A percentile compares a stretch with the other conserved stretches of the same genome.
phyloP scores from a whole-genome alignment of 2,329 filamentous ascomycete species.

The Cercospora zeina region DNA sequence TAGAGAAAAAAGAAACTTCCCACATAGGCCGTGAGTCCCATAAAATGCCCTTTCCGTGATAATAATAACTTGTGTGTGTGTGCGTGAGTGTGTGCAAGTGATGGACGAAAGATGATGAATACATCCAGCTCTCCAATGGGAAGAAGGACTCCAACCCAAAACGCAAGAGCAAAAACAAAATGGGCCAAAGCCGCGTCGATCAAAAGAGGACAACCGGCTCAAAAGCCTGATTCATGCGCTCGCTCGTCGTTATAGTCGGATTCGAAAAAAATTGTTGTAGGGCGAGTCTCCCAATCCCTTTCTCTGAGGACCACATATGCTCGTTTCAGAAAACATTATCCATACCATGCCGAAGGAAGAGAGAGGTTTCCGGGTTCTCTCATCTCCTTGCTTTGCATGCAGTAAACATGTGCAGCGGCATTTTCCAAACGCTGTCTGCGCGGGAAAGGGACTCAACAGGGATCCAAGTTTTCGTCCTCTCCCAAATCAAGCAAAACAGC shows the following conservation, averaged over 20 bases:
- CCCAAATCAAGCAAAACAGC: neutral
- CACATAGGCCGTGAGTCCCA: neutral
- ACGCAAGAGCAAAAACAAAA: too few relatives aligned
- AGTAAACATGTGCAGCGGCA: neutral
- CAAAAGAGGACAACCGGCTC: neutral
- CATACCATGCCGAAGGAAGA: neutral
- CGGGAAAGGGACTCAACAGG: neutral
- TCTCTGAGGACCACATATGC: too few relatives aligned
- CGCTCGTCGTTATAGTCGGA: neutral
- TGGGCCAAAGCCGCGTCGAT: neutral
- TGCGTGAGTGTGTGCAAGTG: neutral
- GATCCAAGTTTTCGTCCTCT: neutral
- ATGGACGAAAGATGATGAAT: neutral
- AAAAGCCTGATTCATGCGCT: neutral
- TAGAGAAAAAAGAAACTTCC: neutral
- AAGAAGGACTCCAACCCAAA: neutral
- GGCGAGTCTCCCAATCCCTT: too few relatives aligned
- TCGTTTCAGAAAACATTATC: too few relatives aligned
- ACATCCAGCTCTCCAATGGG: neutral
- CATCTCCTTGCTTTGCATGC: neutral
- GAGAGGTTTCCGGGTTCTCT: neutral
- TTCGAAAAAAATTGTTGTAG: too few relatives aligned
- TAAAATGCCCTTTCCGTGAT: neutral
- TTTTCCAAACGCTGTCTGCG: neutral
- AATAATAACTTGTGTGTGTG: too few relatives aligned